Evolutionary conservation across 2,329 filamentous ascomycete genomes (phyloP), one percentile per base, ranked within the genome.

Genomic region (Colletotrichum sp.): DNA sequence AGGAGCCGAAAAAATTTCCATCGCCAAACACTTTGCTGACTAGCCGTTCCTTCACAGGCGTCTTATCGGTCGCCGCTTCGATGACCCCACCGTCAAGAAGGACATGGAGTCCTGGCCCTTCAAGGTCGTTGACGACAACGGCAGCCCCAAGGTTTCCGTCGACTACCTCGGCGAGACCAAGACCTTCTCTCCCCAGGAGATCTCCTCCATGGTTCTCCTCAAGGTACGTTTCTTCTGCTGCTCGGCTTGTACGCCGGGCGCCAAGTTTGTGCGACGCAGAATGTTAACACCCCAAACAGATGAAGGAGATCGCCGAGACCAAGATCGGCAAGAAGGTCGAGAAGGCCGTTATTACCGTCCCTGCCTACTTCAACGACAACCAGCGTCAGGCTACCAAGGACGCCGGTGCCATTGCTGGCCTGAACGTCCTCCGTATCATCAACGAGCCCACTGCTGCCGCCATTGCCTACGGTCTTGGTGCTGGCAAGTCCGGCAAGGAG

Each of bases 341-440:
- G 90, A 99, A 99, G 93, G 97, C 97, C 80, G 97, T 99, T 87
- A 96, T 99, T 88, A 99, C 97, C 78, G 97, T 99, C 76, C 97
- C 97, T 75, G 97, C 97, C 85, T 99, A 99, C 93, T 99, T 99
- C 95, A 99, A 99, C 92, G 97, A 99, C 93, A 98, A 98, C 92
- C 97, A 99, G 92, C 95, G 97, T 90, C 97, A 99, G 90, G 95
- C 97, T 80, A 99, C 97, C 90, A 99, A 99, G 94, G 97, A 99
- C 85, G 97, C 97, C 80, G 97, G 97, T 93, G 95, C 96, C 87
- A 99, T 99, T 85, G 90, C 96, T 84, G 97, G 96, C 82, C 93
- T 99, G 79, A 98, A 99, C 89, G 96, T 99, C 81, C 96, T 99
- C 88, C 96, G 97, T 92, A 99, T 99, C 90, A 99, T 99, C 90